These are phyloP conservation scores for Apiospora kogelbergensis DNA, from an alignment of 2,329 filamentous ascomycete species.

Conservation along the genomic window DNA sequence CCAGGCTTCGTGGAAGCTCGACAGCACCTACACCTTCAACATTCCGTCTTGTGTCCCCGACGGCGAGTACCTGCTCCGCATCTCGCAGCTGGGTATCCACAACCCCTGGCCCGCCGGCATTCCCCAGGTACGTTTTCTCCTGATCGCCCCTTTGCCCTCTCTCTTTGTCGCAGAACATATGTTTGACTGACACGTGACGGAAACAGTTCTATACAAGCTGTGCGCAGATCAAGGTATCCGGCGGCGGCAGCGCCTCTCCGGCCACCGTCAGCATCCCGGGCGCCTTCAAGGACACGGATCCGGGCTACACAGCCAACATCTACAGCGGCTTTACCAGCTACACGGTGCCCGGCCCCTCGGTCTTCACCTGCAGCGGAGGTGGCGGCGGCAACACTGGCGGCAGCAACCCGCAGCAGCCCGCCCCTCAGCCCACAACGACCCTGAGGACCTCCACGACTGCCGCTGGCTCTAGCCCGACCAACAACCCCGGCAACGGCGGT, in stretches of 20 bases:
- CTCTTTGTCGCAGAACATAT: no score
- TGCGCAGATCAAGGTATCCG: slow-evolving; percentile 46
- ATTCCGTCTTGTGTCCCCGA: slow-evolving; percentile 54
- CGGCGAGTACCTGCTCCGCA: slow-evolving; percentile 59
- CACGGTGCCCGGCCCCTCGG: slow-evolving; percentile 31
- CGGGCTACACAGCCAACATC: slow-evolving; percentile 43
- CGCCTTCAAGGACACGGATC: slow-evolving; percentile 37
- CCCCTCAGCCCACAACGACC: background rate
- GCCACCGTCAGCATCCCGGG: slow-evolving; percentile 37
- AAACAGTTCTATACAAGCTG: slow-evolving; percentile 33
- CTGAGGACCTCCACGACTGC: background rate
- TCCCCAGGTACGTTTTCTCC: slow-evolving; percentile 30
- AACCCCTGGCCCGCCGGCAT: slow-evolving; percentile 45
- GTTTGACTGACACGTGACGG: no score
- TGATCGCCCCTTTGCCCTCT: background rate
- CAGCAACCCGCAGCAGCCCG: background rate
- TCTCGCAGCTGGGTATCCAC: slow-evolving; percentile 63
- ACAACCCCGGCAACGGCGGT: background rate
- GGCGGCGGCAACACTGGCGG: background rate
- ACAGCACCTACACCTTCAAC: slow-evolving; percentile 33
- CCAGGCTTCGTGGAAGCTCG: slow-evolving; percentile 34
- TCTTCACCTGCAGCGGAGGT: slow-evolving; percentile 1
- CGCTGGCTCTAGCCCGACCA: background rate
- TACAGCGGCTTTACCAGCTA: slow-evolving; percentile 33
- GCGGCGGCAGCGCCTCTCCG: slow-evolving; percentile 34